Conservation (phyloP, 805 yeast genomes). For the Blastobotrys attinorum region DNA sequence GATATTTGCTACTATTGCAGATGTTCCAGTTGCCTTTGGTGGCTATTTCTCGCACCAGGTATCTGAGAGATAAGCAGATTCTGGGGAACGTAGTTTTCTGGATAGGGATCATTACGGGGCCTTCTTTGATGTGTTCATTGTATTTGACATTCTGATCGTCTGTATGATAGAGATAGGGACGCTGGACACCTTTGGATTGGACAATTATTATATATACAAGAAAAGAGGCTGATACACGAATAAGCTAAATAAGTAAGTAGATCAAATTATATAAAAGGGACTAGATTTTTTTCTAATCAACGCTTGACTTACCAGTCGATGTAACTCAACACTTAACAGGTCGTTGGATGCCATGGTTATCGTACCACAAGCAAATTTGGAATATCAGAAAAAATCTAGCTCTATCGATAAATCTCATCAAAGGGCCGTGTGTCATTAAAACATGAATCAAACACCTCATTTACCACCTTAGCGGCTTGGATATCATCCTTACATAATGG, state of each 20-base stretch:
- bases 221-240: too few species aligned
- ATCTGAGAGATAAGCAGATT: conserved; percentile 29
- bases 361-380: too few species aligned
- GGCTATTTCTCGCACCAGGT: conserved; percentile 49
- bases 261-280: too few species aligned
- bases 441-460: conserved; percentile 87
- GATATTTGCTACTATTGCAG: conserved; percentile 72
- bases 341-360: too few species aligned
- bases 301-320: too few species aligned
- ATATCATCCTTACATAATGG: conserved; percentile 69
- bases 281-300: too few species aligned
- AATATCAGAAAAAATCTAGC: too few species aligned
- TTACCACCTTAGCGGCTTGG: conserved; percentile 72
- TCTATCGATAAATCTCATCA: conserved; percentile 74
- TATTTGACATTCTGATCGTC: conserved; percentile 60
- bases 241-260: too few species aligned
- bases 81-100: conserved; percentile 82
- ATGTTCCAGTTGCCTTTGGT: conserved; percentile 84
- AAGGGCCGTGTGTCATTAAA: conserved; percentile 94
- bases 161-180: too few species aligned
- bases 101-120: conserved; percentile 87
- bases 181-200: too few species aligned
- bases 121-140: conserved; percentile 76
- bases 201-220: conserved; percentile 3
- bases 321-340: too few species aligned